Percentiles rank a stretch among this genome's conserved stretches.
phyloP scores from a whole-genome alignment of 2,329 filamentous ascomycete species.

The Diaporthe sp. region DNA sequence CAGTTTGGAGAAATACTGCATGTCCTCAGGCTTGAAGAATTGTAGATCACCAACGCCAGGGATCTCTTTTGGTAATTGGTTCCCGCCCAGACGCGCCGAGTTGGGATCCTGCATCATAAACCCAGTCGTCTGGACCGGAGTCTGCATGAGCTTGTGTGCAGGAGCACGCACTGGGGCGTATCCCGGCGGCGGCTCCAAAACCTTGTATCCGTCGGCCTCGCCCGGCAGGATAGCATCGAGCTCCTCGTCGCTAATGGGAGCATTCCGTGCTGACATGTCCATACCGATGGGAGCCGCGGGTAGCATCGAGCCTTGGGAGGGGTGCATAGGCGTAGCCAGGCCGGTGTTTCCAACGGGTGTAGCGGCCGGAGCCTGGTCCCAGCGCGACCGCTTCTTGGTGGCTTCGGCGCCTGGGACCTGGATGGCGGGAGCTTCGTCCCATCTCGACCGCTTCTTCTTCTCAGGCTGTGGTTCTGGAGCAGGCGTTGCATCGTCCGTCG shows the following conservation, averaged over 20 bases:
- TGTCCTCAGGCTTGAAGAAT: slow-evolving; percentile 98
- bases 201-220: slow-evolving; percentile 91
- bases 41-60: slow-evolving; percentile 95
- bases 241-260: slow-evolving; percentile 91
- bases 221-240: slow-evolving; percentile 91
- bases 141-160: slow-evolving; percentile 80
- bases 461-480: slow-evolving; percentile 62
- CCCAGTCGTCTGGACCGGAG: slow-evolving; percentile 81
- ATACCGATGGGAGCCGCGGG: slow-evolving; percentile 78
- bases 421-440: slow-evolving; percentile 84
- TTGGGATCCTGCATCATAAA: slow-evolving; percentile 99
- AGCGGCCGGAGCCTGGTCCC: slow-evolving; percentile 90
- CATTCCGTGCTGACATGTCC: slow-evolving; percentile 84
- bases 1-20: slow-evolving; percentile 98
- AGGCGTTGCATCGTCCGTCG: slow-evolving; percentile 67
- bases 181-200: slow-evolving; percentile 89
- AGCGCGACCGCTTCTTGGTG: slow-evolving; percentile 84
- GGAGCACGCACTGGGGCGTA: slow-evolving; percentile 88
- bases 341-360: slow-evolving; percentile 81
- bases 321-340: slow-evolving; percentile 84
- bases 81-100: slow-evolving; percentile 84
- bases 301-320: slow-evolving; percentile 70
- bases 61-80: slow-evolving; percentile 94
- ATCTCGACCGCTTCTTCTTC: slow-evolving; percentile 83
- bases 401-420: slow-evolving; percentile 68